These are phyloP conservation scores for Dactylellina cionopaga DNA, from an alignment of 2,329 filamentous ascomycete genomes.

Conservation along the genomic window DNA sequence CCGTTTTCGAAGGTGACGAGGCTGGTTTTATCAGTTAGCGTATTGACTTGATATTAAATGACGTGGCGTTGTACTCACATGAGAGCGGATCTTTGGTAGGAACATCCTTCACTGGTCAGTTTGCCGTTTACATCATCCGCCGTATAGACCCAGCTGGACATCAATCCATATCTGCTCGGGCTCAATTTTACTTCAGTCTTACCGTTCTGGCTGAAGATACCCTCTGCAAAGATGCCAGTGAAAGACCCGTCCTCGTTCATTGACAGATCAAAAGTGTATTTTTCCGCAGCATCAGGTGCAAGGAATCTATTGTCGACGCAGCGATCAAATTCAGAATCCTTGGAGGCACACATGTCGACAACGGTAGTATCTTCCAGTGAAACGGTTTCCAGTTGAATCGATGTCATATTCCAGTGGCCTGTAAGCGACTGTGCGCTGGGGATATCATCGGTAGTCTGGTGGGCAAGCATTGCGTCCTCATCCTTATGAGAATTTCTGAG, in stretches of 20 bases:
- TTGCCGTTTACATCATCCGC: slow-evolving; percentile 26
- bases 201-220: slow-evolving; percentile 26
- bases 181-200: slow-evolving; percentile 23
- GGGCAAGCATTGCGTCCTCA: not conserved
- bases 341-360: slow-evolving; percentile 32
- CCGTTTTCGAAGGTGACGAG: slow-evolving; percentile 24
- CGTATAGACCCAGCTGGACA: slow-evolving; percentile 37
- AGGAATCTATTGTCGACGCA: slow-evolving; percentile 48
- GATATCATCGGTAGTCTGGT: slow-evolving; percentile 13
- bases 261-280: slow-evolving; percentile 28
- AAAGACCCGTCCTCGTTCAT: slow-evolving; percentile 36
- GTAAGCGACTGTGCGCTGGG: not conserved
- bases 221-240: slow-evolving; percentile 35
- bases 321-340: slow-evolving; percentile 38
- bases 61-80: slow-evolving; percentile 19
- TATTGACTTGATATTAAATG: not conserved
- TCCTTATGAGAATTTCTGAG: not conserved
- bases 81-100: slow-evolving; percentile 19
- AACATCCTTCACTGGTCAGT: slow-evolving; percentile 27
- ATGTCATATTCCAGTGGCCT: slow-evolving; percentile 41
- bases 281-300: slow-evolving; percentile 2
- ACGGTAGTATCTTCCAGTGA: slow-evolving; percentile 18
- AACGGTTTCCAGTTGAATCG: slow-evolving; percentile 15
- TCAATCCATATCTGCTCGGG: slow-evolving; percentile 29
- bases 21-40: slow-evolving; percentile 18